Percentiles rank a stretch among this genome's conserved stretches.
These are phyloP conservation scores for Nosema muscidifuracis DNA, from an alignment of 371 early-diverging fungal genomes.

Conservation along the genomic window DNA sequence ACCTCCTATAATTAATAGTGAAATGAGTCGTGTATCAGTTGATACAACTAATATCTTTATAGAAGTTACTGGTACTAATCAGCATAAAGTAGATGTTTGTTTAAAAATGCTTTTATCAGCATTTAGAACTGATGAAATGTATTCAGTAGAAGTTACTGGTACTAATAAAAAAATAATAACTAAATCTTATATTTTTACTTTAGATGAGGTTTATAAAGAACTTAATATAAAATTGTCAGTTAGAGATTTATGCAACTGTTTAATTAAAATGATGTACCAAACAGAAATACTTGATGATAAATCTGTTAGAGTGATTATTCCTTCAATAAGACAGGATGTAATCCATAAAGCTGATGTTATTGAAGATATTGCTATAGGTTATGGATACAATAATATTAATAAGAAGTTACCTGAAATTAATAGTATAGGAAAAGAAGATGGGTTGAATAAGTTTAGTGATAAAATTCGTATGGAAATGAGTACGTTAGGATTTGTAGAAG, in stretches of 20 bases:
- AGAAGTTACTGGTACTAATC: constrained; percentile 92
- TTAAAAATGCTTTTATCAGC: constrained; percentile 51
- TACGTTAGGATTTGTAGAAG: constrained; percentile 84
- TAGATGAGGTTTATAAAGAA: constrained; percentile 68
- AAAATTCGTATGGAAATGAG: constrained; percentile 79
- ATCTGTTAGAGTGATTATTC: constrained; percentile 71
- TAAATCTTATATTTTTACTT: constrained; percentile 70
- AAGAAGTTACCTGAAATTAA: constrained; percentile 70
- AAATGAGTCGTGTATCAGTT: constrained; percentile 87
- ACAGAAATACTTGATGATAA: constrained; percentile 65
- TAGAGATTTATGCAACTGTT: constrained; percentile 21
- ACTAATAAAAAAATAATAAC: constrained; percentile 65
- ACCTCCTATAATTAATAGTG: constrained; percentile 98
- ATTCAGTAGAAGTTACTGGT: constrained; percentile 67
- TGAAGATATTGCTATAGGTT: constrained; percentile 98
- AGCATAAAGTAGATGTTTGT: constrained; percentile 60
- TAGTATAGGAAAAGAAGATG: constrained; percentile 78
- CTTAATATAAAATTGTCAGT: constrained; percentile 35
- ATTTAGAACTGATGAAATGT: constrained; percentile 65
- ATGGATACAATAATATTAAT: constrained; percentile 87
- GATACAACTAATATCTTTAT: constrained; percentile 93
- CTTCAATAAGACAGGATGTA: constrained; percentile 85
- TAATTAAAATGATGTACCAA: constrained; percentile 63
- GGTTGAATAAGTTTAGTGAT: constrained; percentile 84
- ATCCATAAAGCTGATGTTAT: constrained; percentile 92